Conservation (phyloP, 2,329 filamentous ascomycete species). For the Geoglossum cookeanum region DNA sequence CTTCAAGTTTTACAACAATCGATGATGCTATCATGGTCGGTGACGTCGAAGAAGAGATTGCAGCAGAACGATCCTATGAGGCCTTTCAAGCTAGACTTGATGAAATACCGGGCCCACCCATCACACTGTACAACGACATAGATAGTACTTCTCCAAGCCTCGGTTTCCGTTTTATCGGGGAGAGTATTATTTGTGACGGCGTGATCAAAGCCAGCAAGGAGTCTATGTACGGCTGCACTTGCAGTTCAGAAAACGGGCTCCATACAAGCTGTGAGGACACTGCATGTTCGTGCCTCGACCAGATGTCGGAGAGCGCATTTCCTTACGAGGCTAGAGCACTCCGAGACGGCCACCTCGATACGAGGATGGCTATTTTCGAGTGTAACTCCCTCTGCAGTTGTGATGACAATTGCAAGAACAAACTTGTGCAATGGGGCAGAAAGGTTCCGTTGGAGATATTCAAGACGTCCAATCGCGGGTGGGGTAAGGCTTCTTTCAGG, state of each 20-base stretch:
- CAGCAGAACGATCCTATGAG: neutral
- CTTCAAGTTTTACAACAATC: neutral
- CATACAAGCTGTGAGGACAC: constrained; percentile 42
- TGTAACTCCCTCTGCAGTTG: constrained; percentile 58
- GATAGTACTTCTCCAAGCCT: constrained; percentile 36
- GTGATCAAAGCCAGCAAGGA: constrained; percentile 40
- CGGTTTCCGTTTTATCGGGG: constrained; percentile 49
- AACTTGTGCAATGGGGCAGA: constrained; percentile 57
- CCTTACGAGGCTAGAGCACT: constrained; percentile 44
- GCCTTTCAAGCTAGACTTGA: neutral
- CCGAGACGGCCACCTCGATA: constrained; percentile 31
- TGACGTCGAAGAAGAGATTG: neutral
- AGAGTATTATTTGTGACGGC: constrained; percentile 37
- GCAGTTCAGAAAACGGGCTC: constrained; percentile 33
- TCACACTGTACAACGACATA: constrained; percentile 39
- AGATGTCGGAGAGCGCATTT: constrained; percentile 32
- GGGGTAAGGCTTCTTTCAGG: constrained; percentile 34
- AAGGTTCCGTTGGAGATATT: constrained; percentile 58
- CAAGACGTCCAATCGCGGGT: constrained; percentile 52
- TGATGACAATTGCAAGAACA: constrained; percentile 44
- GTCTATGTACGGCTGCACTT: constrained; percentile 52
- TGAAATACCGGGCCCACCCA: neutral
- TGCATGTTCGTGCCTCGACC: constrained; percentile 49
- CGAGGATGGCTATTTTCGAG: constrained; percentile 52
- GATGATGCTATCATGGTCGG: neutral